phyloP scores from a whole-genome alignment of 129 eudicot species.

The Helianthus tuberosus region DNA sequence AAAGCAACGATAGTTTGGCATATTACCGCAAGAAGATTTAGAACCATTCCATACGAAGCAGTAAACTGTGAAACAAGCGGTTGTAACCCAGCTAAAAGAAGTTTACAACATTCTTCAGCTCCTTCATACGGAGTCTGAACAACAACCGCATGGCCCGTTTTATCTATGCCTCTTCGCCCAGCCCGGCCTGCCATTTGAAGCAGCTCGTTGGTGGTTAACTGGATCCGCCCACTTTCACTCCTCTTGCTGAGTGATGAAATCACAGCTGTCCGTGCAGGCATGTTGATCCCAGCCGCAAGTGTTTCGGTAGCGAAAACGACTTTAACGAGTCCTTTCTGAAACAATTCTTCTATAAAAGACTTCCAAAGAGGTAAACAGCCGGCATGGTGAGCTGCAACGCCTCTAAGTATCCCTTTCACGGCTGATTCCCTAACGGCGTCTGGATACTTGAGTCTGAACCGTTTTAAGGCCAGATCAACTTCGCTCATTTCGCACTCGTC shows the following conservation, averaged over 20 bases:
- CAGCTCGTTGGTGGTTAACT: slow-evolving; percentile 73
- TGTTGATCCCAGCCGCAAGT: slow-evolving; percentile 98
- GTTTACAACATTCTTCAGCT: slow-evolving; percentile 90
- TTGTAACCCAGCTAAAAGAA: slow-evolving; percentile 84
- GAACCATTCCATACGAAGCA: slow-evolving; percentile 99
- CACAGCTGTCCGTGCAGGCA: slow-evolving; percentile 99
- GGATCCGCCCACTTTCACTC: slow-evolving; percentile 83
- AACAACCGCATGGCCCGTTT: slow-evolving; percentile 89
- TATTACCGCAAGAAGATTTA: slow-evolving; percentile 94
- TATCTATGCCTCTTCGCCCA: slow-evolving; percentile 98
- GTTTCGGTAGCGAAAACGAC: slow-evolving; percentile 99
- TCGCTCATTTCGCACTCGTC: slow-evolving; percentile 84
- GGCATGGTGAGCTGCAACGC: slow-evolving; percentile 97
- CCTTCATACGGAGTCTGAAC: slow-evolving; percentile 95
- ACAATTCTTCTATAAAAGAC: slow-evolving; percentile 92
- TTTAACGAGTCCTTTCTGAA: slow-evolving; percentile 87
- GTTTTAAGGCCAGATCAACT: slow-evolving; percentile 83
- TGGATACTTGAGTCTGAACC: slow-evolving; percentile 74
- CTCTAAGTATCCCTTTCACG: slow-evolving; percentile 85
- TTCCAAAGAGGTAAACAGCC: slow-evolving; percentile 98
- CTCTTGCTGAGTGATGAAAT: slow-evolving; percentile 91
- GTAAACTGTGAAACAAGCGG: slow-evolving; percentile 99
- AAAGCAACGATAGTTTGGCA: slow-evolving; percentile 9
- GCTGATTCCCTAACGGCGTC: slow-evolving; percentile 93
- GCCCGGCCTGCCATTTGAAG: slow-evolving; percentile 99